Evolutionary conservation across 192 early-diverging fungal species (phyloP).

Genomic region (Geranomyces variabilis): DNA sequence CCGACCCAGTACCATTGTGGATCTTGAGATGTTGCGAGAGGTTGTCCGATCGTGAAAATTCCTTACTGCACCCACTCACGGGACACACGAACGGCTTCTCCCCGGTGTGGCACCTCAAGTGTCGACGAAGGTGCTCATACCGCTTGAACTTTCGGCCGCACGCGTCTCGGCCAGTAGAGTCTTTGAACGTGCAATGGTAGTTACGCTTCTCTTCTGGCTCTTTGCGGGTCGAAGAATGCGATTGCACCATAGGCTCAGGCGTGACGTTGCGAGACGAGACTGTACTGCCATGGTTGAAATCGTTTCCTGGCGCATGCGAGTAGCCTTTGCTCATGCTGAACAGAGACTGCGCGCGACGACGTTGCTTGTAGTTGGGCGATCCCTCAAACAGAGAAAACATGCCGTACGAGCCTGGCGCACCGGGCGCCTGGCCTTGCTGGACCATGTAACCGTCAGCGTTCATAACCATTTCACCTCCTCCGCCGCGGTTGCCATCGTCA

Average conservation of each 20-base stretch:
- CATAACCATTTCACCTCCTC: constrained; percentile 3
- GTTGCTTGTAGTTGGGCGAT: constrained; percentile 74
- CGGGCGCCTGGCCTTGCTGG: constrained; percentile 21
- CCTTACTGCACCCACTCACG: constrained; percentile 55
- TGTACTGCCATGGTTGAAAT: neutral
- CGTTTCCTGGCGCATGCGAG: neutral
- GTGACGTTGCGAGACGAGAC: neutral
- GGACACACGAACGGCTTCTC: constrained; percentile 67
- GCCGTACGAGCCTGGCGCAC: constrained; percentile 39
- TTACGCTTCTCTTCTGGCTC: constrained; percentile 25
- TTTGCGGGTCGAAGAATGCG: constrained; percentile 2
- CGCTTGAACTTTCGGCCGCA: constrained; percentile 68
- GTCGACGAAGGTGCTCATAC: constrained; percentile 76
- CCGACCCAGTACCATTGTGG: constrained; percentile 17
- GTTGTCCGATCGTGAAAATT: constrained; percentile 68
- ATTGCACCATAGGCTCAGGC: neutral
- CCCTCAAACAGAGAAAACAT: constrained; percentile 69
- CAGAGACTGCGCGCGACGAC: constrained; percentile 48
- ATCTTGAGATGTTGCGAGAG: constrained; percentile 61
- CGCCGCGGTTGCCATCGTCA: constrained; percentile 12
- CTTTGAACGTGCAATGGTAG: constrained; percentile 39
- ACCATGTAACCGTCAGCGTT: constrained; percentile 7
- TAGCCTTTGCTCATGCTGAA: constrained; percentile 28
- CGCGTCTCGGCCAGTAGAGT: constrained; percentile 5
- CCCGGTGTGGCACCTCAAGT: constrained; percentile 69